Percentiles rank a stretch among this genome's conserved stretches.
These are phyloP conservation scores for Phytophthora kernoviae DNA, from an alignment of 352 stramenopile genomes.

Conservation along the genomic window DNA sequence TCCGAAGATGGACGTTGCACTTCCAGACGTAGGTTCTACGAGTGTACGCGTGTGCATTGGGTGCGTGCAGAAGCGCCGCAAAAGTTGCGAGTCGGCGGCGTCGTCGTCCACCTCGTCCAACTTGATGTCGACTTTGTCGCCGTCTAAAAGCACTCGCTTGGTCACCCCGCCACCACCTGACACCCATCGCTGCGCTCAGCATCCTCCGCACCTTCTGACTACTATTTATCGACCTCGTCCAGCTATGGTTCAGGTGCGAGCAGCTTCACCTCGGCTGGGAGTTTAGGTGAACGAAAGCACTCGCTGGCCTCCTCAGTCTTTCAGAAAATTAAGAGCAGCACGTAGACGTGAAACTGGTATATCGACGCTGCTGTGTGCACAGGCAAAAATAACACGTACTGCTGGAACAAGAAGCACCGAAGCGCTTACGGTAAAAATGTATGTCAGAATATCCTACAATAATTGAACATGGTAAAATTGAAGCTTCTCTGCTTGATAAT, in stretches of 20 bases:
- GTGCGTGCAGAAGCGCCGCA: conserved; percentile 64
- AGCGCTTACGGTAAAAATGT: too few species aligned
- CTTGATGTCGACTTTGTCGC: conserved; percentile 28
- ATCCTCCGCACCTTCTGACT: conserved; percentile 48
- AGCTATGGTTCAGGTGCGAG: conserved; percentile 34
- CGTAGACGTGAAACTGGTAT: background rate
- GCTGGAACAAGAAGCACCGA: too few species aligned
- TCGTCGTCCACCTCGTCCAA: conserved; percentile 24
- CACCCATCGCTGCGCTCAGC: conserved; percentile 28
- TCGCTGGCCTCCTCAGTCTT: conserved; percentile 56
- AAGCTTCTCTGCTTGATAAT: too few species aligned
- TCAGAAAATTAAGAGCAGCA: conserved; percentile 65
- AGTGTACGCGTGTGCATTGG: conserved; percentile 72
- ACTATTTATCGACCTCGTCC: conserved; percentile 51
- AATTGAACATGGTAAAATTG: too few species aligned
- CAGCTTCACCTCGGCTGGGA: conserved; percentile 38
- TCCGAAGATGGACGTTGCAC: conserved; percentile 80
- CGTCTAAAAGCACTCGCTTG: conserved; percentile 18
- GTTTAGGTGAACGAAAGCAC: conserved; percentile 53
- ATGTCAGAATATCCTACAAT: too few species aligned
- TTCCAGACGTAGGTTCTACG: conserved; percentile 62
- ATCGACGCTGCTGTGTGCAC: too few species aligned
- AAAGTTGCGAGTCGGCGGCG: conserved; percentile 44
- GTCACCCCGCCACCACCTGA: conserved; percentile 25
- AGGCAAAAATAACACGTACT: too few species aligned